Base-by-base conservation (phyloP, 2,329 filamentous ascomycete genomes). In the Atkinsonella texensis region DNA sequence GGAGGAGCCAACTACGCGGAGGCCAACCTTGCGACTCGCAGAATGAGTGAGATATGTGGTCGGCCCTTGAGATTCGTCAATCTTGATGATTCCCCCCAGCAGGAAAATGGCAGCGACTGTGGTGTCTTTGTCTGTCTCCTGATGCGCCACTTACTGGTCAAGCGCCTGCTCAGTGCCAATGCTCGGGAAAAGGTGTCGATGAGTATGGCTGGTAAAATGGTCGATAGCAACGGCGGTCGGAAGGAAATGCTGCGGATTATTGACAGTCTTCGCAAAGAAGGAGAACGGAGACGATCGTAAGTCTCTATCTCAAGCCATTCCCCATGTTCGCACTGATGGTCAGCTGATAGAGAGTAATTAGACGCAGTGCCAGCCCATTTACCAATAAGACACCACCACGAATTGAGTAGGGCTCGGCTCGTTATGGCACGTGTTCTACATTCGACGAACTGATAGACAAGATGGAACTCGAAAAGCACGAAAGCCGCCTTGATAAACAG, bases 71-170 rank as follows among this genome's bases (percentile, higher is more conserved):
- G 83, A 18, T 96, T 94, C 64, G 79, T 90, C 62, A 83, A 91
- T 65, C 76, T 98, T 51, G 75, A 84, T 0, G 91, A 97, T 63
- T 85, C 82, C 10, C 93, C 93, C 0, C 86, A 94, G 61, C 93
- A 98, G 67, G 85, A 90, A 59, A 97, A 97, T 59, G 83, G 86
- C 28, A 91, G 81, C 63, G 93, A 98, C 68, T 98, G 93, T 60
- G 93, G 93, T 17, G 88, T 98, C 1, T 97, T 90, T 66, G 93
- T 98, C 3, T 97, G 93, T 67, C 79, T 97, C 57, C 78, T 91
- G 55, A 98, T 98, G 90, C 83, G 89, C 47, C 87, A 96, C 69
- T 71, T 98, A n/a, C 76, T 98, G 17, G 74, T 96, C 48, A 90
- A 89, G 68, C 76, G 87, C 52, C 74, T 98, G 23, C 72, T 98